These are phyloP conservation scores for Lactarius akahatsu DNA, from an alignment of 768 basidiomycete species.

Conservation along the genomic window DNA sequence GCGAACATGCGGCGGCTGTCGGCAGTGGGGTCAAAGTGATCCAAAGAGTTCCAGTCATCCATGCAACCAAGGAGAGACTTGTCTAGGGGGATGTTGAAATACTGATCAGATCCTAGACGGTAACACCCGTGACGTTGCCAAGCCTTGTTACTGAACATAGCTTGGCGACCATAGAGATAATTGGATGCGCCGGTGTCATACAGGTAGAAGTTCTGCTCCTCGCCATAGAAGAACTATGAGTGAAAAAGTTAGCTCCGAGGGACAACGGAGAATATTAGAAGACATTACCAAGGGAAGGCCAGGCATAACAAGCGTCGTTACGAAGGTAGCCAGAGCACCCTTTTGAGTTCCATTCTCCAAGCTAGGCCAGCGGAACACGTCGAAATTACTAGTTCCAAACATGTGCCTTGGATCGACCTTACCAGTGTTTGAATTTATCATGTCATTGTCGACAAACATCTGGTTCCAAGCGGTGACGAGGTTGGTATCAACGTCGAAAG, in stretches of 20 bases:
- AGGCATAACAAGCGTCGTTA: constrained; percentile 79
- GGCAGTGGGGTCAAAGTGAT: constrained; percentile 91
- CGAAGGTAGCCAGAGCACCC: constrained; percentile 74
- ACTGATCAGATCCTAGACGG: constrained; percentile 83
- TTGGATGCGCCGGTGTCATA: constrained; percentile 88
- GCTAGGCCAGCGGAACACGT: constrained; percentile 92
- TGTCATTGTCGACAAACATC: constrained; percentile 87
- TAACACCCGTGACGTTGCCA: constrained; percentile 97
- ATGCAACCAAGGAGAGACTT: constrained; percentile 77
- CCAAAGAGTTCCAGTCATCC: constrained; percentile 90
- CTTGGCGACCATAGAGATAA: constrained; percentile 92
- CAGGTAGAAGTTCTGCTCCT: constrained; percentile 88
- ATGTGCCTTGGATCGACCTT: constrained; percentile 80
- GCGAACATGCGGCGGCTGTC: constrained; percentile 71
- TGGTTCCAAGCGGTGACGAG: constrained; percentile 90
- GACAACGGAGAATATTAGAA: constrained; percentile 7
- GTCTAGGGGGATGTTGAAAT: constrained; percentile 90
- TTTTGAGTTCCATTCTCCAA: constrained; percentile 79
- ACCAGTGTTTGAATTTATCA: constrained; percentile 69
- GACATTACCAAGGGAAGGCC: constrained; percentile 72
- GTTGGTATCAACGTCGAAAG: constrained; percentile 79
- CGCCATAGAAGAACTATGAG: constrained; percentile 76
- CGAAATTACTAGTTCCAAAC: constrained; percentile 93
- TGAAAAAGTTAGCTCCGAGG: constrained; percentile 25
- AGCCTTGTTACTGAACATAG: constrained; percentile 80